Evolutionary conservation across 1,284 basidiomycete genomes (phyloP), one percentile per base, ranked within the genome.

Genomic region (Moesziomyces sp.): DNA sequence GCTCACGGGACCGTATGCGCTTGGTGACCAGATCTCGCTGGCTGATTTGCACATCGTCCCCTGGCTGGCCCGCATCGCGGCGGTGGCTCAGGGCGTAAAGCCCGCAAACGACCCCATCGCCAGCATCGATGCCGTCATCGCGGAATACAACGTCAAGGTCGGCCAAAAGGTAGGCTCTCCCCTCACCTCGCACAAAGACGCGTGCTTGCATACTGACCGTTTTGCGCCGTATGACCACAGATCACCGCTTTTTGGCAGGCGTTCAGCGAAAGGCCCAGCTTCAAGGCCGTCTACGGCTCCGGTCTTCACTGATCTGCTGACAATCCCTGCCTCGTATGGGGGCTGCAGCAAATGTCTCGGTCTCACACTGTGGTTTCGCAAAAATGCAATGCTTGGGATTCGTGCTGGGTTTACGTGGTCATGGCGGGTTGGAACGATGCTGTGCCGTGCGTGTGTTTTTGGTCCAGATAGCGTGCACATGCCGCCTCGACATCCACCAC

Each of bases 1-100:
- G 61, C 87, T 93, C 46, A 87, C 89, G 28, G 92, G 91, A 0
- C 91, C 92, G 1, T 93, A 87, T 80, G 85, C 87, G 0, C 87
- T 93, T 14, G 93, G 93, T 87, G 86, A 83, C 76, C 91, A 92
- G 65, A 84, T 93, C 79, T 92, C 90, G 9, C 86, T 93, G 46
- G 91, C 90, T 3, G 93, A 95, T 81, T 84, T 93, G 53, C 92
- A 94, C 79, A 86, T 93, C 26, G 89, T 89, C 3, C 89, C 89
- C 13, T 96, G 92, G 92, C 83, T 94, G 42, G 86, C 89, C 3
- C 88, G 89, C 24, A 30, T 73, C 23, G 28, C 19, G 10, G 70
- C 60, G 9, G 42, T 73, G 2, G 49, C 63, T 0, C 16, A 11
- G 19, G 58, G 55, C 10, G n/a, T 63, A 45, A 42, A n/a, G 13